These are phyloP conservation scores for Aspergillus biplanus DNA, from an alignment of 495 filamentous ascomycete genomes.

Conservation along the genomic window DNA sequence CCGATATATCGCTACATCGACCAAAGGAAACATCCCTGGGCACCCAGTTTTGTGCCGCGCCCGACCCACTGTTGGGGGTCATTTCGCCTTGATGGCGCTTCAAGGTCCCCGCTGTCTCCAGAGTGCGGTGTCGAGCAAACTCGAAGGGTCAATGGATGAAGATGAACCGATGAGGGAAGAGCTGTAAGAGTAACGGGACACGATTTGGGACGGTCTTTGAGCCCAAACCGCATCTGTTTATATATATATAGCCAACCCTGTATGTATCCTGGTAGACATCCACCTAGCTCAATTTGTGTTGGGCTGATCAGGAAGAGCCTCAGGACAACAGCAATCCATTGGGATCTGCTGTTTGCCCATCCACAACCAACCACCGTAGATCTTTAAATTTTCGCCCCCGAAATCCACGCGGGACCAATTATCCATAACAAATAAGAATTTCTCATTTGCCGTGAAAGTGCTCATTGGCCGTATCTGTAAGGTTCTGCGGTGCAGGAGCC, in stretches of 20 bases:
- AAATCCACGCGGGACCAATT: no score
- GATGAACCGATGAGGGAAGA: slow-evolving; percentile 20
- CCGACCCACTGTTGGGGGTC: slow-evolving; percentile 59
- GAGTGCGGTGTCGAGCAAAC: slow-evolving; percentile 21
- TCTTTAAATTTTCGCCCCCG: no score
- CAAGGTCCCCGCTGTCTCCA: slow-evolving; percentile 37
- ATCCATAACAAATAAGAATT: no score
- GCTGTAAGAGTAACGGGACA: slow-evolving; percentile 16
- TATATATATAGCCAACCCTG: neutral
- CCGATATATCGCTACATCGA: slow-evolving; percentile 44
- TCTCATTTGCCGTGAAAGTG: neutral
- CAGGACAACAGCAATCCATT: no score
- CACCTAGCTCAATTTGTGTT: no score
- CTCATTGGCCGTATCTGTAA: neutral
- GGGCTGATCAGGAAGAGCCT: no score
- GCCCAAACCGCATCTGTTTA: neutral
- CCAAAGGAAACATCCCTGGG: slow-evolving; percentile 40
- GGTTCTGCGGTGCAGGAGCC: neutral
- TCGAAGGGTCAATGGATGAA: neutral
- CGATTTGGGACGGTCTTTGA: neutral
- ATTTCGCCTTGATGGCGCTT: slow-evolving; percentile 56
- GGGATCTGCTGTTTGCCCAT: no score
- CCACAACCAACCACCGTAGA: no score
- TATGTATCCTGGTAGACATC: neutral
- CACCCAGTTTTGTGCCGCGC: slow-evolving; percentile 49